Conservation (phyloP, 768 basidiomycete genomes). For the Rhodosporidiobolus sp. region DNA sequence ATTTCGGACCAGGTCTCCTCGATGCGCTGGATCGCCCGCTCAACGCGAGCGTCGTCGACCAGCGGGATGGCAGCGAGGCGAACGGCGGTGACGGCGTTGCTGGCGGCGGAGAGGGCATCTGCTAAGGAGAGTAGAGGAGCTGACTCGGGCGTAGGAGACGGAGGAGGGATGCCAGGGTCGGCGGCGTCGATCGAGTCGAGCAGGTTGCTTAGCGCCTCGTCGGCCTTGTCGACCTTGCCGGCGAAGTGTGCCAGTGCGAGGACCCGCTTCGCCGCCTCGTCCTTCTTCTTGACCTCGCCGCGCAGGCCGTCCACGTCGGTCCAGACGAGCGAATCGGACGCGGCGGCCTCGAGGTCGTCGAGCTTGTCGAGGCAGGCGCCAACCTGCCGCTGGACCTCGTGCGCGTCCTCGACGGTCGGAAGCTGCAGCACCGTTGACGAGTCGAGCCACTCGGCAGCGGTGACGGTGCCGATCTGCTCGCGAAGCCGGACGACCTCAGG, state of each 20-base stretch:
- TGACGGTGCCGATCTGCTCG: neutral
- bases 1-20: conserved; percentile 77
- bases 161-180: conserved; percentile 53
- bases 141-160: conserved; percentile 57
- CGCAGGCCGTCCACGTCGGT: conserved; percentile 64
- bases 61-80: conserved; percentile 51
- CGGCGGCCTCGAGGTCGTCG: conserved; percentile 54
- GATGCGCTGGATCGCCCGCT: conserved; percentile 63
- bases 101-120: conserved; percentile 64
- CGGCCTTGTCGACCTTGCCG: conserved; percentile 58
- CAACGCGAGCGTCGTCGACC: conserved; percentile 61
- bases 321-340: conserved; percentile 40
- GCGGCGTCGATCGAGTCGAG: conserved; percentile 80
- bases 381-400: conserved; percentile 57
- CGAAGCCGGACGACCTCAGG: neutral
- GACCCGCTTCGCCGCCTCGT: conserved; percentile 56
- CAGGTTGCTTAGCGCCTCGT: conserved; percentile 75
- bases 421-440: conserved; percentile 46
- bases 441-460: conserved; percentile 8
- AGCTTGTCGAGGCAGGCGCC: conserved; percentile 54
- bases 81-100: conserved; percentile 60
- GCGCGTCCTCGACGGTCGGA: conserved; percentile 57
- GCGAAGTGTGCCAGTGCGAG: conserved; percentile 60
- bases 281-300: conserved; percentile 59
- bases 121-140: conserved; percentile 54